Evolutionary conservation across 148 eudicot genomes (phyloP).

Genomic region (Silene uniflora): DNA sequence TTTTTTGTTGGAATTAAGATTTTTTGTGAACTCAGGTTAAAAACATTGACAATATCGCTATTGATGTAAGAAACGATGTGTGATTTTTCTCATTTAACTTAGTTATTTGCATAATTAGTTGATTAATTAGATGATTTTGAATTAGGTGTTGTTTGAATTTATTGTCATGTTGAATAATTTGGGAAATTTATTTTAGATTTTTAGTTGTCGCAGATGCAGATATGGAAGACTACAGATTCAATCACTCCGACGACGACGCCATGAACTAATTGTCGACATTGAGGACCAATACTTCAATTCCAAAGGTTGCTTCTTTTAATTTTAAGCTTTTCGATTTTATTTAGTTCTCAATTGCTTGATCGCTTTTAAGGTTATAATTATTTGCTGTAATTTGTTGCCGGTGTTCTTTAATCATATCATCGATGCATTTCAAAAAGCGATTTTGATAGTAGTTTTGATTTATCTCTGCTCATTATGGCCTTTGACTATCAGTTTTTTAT

Average conservation of each 20-base stretch:
- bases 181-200: too few relatives aligned
- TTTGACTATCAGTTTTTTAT: neutral
- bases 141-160: too few relatives aligned
- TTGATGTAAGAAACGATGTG: too few relatives aligned
- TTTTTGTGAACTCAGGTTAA: too few relatives aligned
- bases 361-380: neutral
- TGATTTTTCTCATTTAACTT: too few relatives aligned
- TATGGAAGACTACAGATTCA: conserved; percentile 98
- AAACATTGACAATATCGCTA: too few relatives aligned
- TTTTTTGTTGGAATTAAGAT: too few relatives aligned
- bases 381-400: neutral
- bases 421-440: too few relatives aligned
- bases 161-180: too few relatives aligned
- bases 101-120: too few relatives aligned
- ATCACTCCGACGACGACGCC: conserved; percentile 89
- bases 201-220: conserved; percentile 80
- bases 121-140: too few relatives aligned
- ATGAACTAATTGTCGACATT: conserved; percentile 93
- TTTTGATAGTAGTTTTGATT: neutral
- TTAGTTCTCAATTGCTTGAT: neutral
- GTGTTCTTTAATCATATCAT: neutral
- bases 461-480: neutral
- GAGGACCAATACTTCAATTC: conserved; percentile 97
- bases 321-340: neutral
- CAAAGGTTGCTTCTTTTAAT: conserved; percentile 48